Evolutionary conservation across 2,329 filamentous ascomycete species (phyloP).

Genomic region (Monilinia vaccinii-corymbosi): DNA sequence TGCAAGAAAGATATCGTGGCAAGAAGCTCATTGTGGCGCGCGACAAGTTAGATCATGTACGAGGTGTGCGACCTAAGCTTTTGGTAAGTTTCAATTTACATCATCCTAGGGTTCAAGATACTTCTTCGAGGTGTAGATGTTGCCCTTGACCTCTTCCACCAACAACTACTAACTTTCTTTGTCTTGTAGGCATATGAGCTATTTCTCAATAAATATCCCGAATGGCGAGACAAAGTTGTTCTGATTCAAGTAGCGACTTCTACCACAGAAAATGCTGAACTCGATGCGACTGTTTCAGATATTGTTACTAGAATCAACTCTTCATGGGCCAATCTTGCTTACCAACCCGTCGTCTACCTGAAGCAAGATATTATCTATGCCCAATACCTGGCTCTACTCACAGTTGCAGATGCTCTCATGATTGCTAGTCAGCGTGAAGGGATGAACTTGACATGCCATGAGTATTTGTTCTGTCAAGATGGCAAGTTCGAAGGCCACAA

Average conservation of each 20-base stretch:
- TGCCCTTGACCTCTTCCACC: neutral
- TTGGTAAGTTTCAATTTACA: constrained; percentile 33
- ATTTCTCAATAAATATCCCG: constrained; percentile 86
- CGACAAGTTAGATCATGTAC: constrained; percentile 88
- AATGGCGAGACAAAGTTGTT: constrained; percentile 81
- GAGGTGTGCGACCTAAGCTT: constrained; percentile 88
- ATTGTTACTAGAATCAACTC: constrained; percentile 94
- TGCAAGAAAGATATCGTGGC: constrained; percentile 75
- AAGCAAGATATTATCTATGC: constrained; percentile 91
- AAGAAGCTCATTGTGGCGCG: constrained; percentile 88
- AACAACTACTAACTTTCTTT: neutral
- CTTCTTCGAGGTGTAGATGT: neutral
- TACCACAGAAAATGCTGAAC: constrained; percentile 76
- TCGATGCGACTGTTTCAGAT: constrained; percentile 81
- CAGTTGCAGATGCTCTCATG: constrained; percentile 84
- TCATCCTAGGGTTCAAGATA: neutral
- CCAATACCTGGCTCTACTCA: constrained; percentile 86
- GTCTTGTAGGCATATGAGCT: constrained; percentile 59
- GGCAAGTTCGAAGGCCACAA: constrained; percentile 59
- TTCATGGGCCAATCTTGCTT: constrained; percentile 78
- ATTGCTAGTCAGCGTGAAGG: constrained; percentile 93
- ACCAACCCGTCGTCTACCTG: constrained; percentile 86
- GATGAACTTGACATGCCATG: constrained; percentile 94
- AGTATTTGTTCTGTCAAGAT: constrained; percentile 90
- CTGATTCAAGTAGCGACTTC: constrained; percentile 91